Percentiles rank a stretch among this genome's conserved stretches.
Evolutionary conservation across 108 stramenopile species (phyloP).

Genomic region (Discostella pseudostelligera): DNA sequence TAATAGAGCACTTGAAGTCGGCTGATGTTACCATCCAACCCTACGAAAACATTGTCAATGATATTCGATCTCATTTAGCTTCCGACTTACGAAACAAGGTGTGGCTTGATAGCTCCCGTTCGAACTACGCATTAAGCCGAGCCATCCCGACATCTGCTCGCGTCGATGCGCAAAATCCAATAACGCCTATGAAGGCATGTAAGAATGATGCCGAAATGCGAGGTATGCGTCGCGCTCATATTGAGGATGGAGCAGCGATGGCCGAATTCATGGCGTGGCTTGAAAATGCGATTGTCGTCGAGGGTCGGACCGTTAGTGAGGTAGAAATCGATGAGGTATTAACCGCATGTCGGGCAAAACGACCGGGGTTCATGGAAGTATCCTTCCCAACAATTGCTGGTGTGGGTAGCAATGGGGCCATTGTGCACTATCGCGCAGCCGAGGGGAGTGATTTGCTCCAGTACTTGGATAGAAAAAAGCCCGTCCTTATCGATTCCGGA

Average conservation of each 20-base stretch:
- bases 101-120: constrained; percentile 65
- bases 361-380: constrained; percentile 76
- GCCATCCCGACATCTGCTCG: constrained; percentile 59
- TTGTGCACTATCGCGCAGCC: constrained; percentile 93
- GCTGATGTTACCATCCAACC: constrained; percentile 54
- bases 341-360: constrained; percentile 72
- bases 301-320: constrained; percentile 79
- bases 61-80: constrained; percentile 58
- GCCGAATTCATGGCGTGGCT: constrained; percentile 91
- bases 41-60: constrained; percentile 67
- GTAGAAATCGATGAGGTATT: constrained; percentile 87
- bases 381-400: constrained; percentile 96
- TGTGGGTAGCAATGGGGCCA: constrained; percentile 93
- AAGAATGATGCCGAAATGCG: constrained; percentile 92
- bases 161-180: constrained; percentile 74
- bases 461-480: constrained; percentile 63
- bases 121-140: constrained; percentile 61
- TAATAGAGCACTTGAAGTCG: constrained; percentile 61
- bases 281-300: constrained; percentile 57
- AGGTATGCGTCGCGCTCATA: constrained; percentile 91
- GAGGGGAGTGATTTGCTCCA: constrained; percentile 62
- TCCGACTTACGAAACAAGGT: constrained; percentile 51
- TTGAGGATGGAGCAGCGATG: constrained; percentile 95
- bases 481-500: constrained; percentile 92
- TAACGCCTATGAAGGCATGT: constrained; percentile 91